A percentile compares a stretch with the other conserved stretches of the same genome.
phyloP scores from a whole-genome alignment of 176 grass and related monocot species.

The Poa annua region DNA sequence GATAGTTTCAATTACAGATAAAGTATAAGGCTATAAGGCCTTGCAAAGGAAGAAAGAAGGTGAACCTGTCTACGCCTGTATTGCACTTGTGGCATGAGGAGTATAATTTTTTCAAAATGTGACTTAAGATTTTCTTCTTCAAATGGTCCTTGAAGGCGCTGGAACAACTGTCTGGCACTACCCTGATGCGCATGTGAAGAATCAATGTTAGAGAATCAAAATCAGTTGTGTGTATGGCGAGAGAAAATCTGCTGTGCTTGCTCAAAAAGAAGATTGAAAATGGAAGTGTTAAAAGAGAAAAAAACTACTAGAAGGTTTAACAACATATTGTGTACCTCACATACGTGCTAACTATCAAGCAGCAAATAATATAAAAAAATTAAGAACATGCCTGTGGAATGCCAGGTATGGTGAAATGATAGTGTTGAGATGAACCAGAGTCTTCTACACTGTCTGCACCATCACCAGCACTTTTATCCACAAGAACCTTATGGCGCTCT shows the following conservation, averaged over 20 bases:
- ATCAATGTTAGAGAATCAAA: slow-evolving; percentile 13
- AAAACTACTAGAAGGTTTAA: slow-evolving; percentile 14
- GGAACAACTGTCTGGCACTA: slow-evolving; percentile 84
- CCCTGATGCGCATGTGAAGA: slow-evolving; percentile 63
- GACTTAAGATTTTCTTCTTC: slow-evolving; percentile 87
- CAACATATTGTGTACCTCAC: slow-evolving; percentile 27
- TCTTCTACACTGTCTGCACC: slow-evolving; percentile 95
- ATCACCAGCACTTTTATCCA: slow-evolving; percentile 84
- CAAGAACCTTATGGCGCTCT: slow-evolving; percentile 82
- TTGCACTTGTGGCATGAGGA: slow-evolving; percentile 66
- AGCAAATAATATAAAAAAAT: slow-evolving; percentile 21
- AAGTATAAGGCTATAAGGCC: not conserved
- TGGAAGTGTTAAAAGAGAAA: not conserved
- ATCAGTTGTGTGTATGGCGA: not conserved
- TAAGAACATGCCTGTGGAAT: slow-evolving; percentile 60
- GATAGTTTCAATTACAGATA: not conserved
- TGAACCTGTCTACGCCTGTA: slow-evolving; percentile 69
- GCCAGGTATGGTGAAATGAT: slow-evolving; percentile 59
- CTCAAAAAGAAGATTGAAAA: slow-evolving; percentile 29
- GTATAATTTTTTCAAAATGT: slow-evolving; percentile 94
- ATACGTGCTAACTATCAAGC: slow-evolving; percentile 15
- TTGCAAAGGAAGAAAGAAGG: slow-evolving; percentile 34
- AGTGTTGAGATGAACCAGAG: slow-evolving; percentile 94
- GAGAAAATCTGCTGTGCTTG: not conserved
- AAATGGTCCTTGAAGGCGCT: slow-evolving; percentile 86